Base-by-base conservation (phyloP, 768 basidiomycete species). In the Pleurotus eryngii region DNA sequence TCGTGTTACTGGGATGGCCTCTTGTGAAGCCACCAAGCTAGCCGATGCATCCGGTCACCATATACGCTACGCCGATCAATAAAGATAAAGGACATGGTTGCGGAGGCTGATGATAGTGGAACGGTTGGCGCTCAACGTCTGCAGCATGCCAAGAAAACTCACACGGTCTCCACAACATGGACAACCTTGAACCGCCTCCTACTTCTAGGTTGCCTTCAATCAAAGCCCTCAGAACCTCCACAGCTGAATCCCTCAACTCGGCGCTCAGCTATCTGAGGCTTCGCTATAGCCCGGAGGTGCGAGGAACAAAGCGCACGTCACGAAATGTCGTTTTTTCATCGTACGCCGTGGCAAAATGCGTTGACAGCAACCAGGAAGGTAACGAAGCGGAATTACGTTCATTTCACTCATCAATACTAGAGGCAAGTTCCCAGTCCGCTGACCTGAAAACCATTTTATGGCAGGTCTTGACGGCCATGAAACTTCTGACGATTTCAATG, bases 231-330 rank as follows among this genome's bases (percentile, higher is more conserved):
- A 35, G 37, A 27, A 17, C 1, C 4, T 50, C 26, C 20, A n/a
- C 26, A 6, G 11, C 15, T 1, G 49, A 50, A 6, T n/a, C 7
- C 2, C 49, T 54, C 2, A 6, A 18, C 9, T 37, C 17, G 5
- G 37, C 51, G 0, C 51, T 54, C 12, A 11, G 12, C 20, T 85
- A 83, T 59, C 74, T 91, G 9, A 75, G 76, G 3, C 58, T 61
- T 6, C 67, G 90, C 11, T 90, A 85, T 69, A 81, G 72, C 49
- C 87, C 90, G 2, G 76, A 76, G 38, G 81, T 90, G 1, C 79
- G 84, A 40, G 86, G 85, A 7, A 82, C 81, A 18, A 54, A 42
- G 24, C 37, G 51, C n/a, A 54, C 24, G 15, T 40, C 39, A 6
- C 37, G 51, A 6, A 27, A 37, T 8, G 38, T 42, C 9, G 51